Percentiles rank a stretch among this genome's conserved stretches.
phyloP scores from a whole-genome alignment of 768 basidiomycete genomes.

The Pholiota molesta region DNA sequence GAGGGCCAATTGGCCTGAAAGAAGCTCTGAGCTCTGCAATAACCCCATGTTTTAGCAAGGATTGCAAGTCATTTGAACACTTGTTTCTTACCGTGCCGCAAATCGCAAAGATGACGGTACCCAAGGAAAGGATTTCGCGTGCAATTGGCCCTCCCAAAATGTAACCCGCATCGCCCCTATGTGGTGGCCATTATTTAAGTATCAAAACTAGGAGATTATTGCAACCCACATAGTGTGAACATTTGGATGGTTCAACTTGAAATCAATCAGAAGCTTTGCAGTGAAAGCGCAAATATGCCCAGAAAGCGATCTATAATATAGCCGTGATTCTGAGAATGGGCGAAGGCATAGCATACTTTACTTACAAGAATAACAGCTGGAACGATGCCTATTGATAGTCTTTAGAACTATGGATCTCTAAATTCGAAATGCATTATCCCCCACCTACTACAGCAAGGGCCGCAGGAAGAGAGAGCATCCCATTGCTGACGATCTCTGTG shows the following conservation, averaged over 20 bases:
- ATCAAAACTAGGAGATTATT: too few species aligned
- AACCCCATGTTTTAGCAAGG: neutral
- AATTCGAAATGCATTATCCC: neutral
- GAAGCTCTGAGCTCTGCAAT: conserved; percentile 8
- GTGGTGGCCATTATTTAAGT: neutral
- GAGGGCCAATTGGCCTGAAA: conserved; percentile 11
- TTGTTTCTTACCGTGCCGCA: conserved; percentile 9
- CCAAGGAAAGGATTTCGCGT: conserved; percentile 7
- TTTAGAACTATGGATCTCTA: neutral
- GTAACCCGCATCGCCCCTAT: conserved; percentile 12
- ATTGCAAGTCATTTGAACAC: neutral
- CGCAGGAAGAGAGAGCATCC: conserved; percentile 11
- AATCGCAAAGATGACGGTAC: conserved; percentile 11
- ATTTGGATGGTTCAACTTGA: conserved; percentile 14
- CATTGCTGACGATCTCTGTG: conserved; percentile 13
- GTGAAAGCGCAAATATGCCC: conserved; percentile 15
- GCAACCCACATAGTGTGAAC: conserved; percentile 10
- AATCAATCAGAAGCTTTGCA: conserved; percentile 12
- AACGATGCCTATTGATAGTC: conserved; percentile 6
- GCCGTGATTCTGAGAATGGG: neutral
- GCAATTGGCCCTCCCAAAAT: conserved; percentile 10
- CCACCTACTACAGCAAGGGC: conserved; percentile 13
- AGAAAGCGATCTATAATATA: conserved; percentile 8
- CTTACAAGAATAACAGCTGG: conserved; percentile 14
- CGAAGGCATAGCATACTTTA: neutral